Evolutionary conservation across 331 rosid genomes (phyloP), one percentile per base, ranked within the genome.

Genomic region (Dryas integrifolia): DNA sequence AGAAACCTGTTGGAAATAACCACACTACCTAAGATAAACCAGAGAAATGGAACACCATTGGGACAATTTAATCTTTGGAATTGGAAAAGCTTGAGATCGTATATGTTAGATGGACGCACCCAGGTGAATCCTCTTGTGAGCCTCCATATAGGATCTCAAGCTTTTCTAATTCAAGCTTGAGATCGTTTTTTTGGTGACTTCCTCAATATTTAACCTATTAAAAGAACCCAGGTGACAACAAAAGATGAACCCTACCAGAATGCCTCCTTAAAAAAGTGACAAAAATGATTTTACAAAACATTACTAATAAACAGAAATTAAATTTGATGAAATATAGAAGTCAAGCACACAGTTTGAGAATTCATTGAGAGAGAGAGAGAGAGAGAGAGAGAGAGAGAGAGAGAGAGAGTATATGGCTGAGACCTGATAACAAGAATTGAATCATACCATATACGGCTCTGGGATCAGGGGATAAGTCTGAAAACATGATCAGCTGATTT

Each of bases 161-260:
- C 35, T 30, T 30, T 30, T 30, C 35, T 30, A 30, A 30, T 30
- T 30, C 35, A 30, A 30, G 35, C 35, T 30, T 30, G 35, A 30
- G 35, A 1, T 30, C 35, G 3, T 30, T 30, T 30, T 0, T 30
- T 30, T 2, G 35, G 35, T 30, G 35, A 15, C 12, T 63, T 39
- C 40, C 30, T 18, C 8, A 13, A 55, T 30, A 4, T 18, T 55
- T n/a, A 56, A 43, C 50, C 47, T 11, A 12, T 18, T 4, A 18
- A 5, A 6, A 40, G 41, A 69, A 70, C 64, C 52, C 65, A 70
- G 52, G 13, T 52, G 60, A 69, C 21, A 13, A 35, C 64, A 12
- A 44, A 55, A 26, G 65, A 21, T 21, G 43, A 26, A 41, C 40
- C 35, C 58, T 70, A 45, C 52, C 51, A 11, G 18, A 52, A 69